Conservation (phyloP, 2,329 filamentous ascomycete genomes). For the Stagonosporopsis chrysanthemi region DNA sequence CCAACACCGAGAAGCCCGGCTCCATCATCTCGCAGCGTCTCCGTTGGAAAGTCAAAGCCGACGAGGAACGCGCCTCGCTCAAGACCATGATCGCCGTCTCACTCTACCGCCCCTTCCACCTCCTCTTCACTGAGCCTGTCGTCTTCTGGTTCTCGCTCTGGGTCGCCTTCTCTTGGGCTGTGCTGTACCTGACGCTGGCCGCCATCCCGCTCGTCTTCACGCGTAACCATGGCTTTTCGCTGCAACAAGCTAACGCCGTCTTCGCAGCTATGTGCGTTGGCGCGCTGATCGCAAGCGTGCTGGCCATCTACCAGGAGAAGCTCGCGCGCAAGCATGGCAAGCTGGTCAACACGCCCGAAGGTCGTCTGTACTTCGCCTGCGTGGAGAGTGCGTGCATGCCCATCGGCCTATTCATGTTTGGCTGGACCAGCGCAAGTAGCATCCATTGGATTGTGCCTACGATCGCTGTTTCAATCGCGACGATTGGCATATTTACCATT, state of each 20-base stretch:
- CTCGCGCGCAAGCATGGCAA: conserved; percentile 60
- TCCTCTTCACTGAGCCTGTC: conserved; percentile 77
- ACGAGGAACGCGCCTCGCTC: conserved; percentile 76
- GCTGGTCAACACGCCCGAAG: conserved; percentile 66
- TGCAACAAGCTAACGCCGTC: conserved; percentile 72
- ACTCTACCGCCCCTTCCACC: conserved; percentile 77
- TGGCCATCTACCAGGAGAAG: conserved; percentile 77
- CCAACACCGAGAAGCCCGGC: conserved; percentile 26
- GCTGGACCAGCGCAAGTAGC: conserved; percentile 69
- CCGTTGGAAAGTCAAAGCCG: conserved; percentile 80
- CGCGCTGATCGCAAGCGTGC: conserved; percentile 68
- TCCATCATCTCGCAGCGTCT: conserved; percentile 62
- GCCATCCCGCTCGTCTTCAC: conserved; percentile 81
- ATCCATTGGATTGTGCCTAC: conserved; percentile 77
- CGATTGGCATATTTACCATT: conserved; percentile 84
- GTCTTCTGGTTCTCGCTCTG: conserved; percentile 89
- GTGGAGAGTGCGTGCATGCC: conserved; percentile 78
- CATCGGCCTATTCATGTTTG: conserved; percentile 81
- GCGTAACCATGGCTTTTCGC: conserved; percentile 70
- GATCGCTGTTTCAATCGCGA: conserved; percentile 75
- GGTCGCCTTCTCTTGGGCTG: conserved; percentile 88
- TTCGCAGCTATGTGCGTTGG: conserved; percentile 78
- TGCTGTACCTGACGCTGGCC: conserved; percentile 84
- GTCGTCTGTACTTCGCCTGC: conserved; percentile 83
- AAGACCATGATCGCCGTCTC: conserved; percentile 75